A percentile compares a stretch with the other conserved stretches of the same genome.
These are phyloP conservation scores for Myriosclerotinia scirpicola DNA, from an alignment of 2,329 filamentous ascomycete species.

Conservation along the genomic window DNA sequence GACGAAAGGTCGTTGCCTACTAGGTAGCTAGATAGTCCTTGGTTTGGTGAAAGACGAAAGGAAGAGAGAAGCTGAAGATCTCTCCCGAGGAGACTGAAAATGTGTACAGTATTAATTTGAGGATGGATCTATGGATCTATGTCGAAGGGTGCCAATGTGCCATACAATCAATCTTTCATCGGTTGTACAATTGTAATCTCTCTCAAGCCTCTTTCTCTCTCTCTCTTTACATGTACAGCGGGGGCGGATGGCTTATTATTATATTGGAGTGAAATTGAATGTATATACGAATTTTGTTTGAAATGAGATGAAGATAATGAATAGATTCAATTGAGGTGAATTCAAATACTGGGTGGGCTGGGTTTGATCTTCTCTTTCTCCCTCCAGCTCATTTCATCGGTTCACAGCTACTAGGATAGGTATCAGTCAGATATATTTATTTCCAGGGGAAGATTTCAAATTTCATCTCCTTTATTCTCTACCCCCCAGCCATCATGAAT, in stretches of 20 bases:
- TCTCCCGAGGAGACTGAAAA: not conserved
- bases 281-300: not conserved
- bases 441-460: not conserved
- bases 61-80: slow-evolving; percentile 3
- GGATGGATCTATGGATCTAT: not conserved
- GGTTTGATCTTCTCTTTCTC: not conserved
- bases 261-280: not conserved
- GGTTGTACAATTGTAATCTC: not conserved
- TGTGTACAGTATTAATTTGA: not conserved
- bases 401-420: not conserved
- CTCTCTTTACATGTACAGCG: not conserved
- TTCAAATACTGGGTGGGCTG: no score
- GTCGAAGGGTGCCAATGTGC: not conserved
- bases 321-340: not conserved
- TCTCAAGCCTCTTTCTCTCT: not conserved
- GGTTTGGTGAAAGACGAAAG: not conserved
- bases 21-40: not conserved
- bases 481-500: slow-evolving; percentile 9
- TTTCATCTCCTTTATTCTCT: slow-evolving; percentile 5
- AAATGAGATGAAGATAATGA: not conserved
- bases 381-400: not conserved
- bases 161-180: not conserved
- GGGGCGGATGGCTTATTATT: not conserved
- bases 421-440: not conserved
- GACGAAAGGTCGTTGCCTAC: slow-evolving; percentile 3